These are phyloP conservation scores for Picochlorum sp. DNA, from an alignment of 139 green algal genomes.

Conservation along the genomic window DNA sequence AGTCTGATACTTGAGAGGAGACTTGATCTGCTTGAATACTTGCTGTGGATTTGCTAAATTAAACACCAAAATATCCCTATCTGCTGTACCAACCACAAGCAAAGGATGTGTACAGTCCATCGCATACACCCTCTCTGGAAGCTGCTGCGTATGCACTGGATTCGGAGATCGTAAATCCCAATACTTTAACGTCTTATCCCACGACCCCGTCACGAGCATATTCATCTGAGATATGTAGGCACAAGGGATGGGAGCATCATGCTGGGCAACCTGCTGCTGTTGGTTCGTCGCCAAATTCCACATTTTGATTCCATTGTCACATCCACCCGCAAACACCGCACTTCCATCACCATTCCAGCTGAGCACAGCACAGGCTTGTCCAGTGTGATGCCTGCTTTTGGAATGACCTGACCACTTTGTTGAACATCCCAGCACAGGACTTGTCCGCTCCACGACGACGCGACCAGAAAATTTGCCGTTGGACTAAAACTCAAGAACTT, in stretches of 20 bases:
- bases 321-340: conserved; percentile 69
- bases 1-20: conserved; percentile 96
- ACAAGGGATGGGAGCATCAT: conserved; percentile 73
- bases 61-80: conserved; percentile 66
- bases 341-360: conserved; percentile 79
- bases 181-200: conserved; percentile 66
- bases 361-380: conserved; percentile 80
- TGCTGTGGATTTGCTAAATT: conserved; percentile 57
- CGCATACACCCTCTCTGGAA: conserved; percentile 84
- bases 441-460: conserved; percentile 59
- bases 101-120: conserved; percentile 69
- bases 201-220: conserved; percentile 56
- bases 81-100: conserved; percentile 62
- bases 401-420: conserved; percentile 49
- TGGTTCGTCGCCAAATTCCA: conserved; percentile 87
- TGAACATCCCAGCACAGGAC: conserved; percentile 69
- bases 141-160: conserved; percentile 51
- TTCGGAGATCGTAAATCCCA: conserved; percentile 67
- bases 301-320: conserved; percentile 86
- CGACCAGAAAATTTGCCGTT: conserved; percentile 74
- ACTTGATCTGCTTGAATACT: conserved; percentile 76
- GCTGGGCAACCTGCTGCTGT: conserved; percentile 64
- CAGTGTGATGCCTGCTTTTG: conserved; percentile 70
- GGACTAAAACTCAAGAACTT: conserved; percentile 76
- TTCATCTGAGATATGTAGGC: conserved; percentile 69